Base-by-base conservation (phyloP, 129 eudicot genomes). In the carrot (Daucus carota) region DNA sequence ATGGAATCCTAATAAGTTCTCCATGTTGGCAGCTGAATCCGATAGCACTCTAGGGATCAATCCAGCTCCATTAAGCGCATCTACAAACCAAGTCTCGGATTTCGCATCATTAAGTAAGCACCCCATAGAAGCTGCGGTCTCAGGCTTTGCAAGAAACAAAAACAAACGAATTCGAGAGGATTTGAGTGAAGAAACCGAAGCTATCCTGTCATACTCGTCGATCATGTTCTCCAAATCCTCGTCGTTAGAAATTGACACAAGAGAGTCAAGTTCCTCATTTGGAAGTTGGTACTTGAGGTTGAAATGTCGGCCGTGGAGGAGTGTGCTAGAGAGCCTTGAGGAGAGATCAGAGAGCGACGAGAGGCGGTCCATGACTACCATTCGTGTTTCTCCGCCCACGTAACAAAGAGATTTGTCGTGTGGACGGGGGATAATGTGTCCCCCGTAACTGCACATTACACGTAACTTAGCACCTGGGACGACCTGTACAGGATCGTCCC, bases 381-480 rank as follows among this genome's bases (percentile, higher is more conserved):
- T 88, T 71, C 95, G 92, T 8, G 98, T 93, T 28, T 88, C 95
- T 0, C 98, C 98, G 8, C 96, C 96, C 34, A 93, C 85, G 70
- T 93, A 93, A 70, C 92, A 85, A 38, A 93, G 90, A 75, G 95
- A 80, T 62, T 85, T 93, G 76, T 93, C 96, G 45, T 87, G 96
- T 28, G 98, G 96, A 34, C 96, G 90, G 73, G 98, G 98, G 74
- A 92, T 85, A n/a, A 92, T 88, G 80, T 90, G 97, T 15, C 98
- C 98, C 5, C 98, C 98, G 72, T 86, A 92, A 83, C 96, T 90
- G 82, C 98, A 93, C 95, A 90, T 88, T 73, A 93, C 85, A 18
- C 96, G 87, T 63, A 93, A 85, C 80, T 93, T 90, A n/a, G 90
- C 87, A 22, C 86, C 84, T 18, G 86, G 91, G 57, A 86, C 75